phyloP scores from a whole-genome alignment of 2,329 filamentous ascomycete species.

The Colletotrichum euphorbiae region DNA sequence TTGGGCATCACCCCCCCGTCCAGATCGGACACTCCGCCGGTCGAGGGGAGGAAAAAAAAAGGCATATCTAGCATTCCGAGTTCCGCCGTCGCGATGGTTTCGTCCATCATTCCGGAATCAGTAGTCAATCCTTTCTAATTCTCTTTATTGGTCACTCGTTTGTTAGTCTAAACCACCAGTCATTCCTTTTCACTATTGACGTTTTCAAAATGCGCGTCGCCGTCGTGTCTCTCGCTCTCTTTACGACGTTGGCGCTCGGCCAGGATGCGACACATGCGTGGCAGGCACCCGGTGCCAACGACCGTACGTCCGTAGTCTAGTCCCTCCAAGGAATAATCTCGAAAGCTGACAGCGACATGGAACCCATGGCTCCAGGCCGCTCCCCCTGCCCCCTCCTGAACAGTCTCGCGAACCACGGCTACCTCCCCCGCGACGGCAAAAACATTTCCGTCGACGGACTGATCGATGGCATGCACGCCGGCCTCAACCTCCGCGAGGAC shows the following conservation, averaged over 20 bases:
- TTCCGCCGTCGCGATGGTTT: not conserved
- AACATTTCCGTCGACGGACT: constrained; percentile 42
- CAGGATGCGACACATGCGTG: constrained; percentile 19
- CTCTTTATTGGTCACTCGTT: not conserved
- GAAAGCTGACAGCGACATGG: not conserved
- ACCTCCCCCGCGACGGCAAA: constrained; percentile 43
- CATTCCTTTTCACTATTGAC: not conserved
- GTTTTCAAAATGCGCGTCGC: not conserved
- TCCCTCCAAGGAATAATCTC: no score
- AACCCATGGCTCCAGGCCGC: not conserved
- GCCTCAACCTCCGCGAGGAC: constrained; percentile 37
- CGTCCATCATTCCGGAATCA: not conserved
- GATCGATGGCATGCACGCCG: constrained; percentile 33
- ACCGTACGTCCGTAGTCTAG: not conserved
- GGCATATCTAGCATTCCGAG: constrained; percentile 25
- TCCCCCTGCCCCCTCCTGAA: constrained; percentile 43
- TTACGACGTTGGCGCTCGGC: constrained; percentile 2
- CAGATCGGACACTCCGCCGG: constrained; percentile 9
- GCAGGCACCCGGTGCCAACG: constrained; percentile 9
- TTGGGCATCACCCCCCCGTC: not conserved
- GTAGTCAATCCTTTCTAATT: not conserved
- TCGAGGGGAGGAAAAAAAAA: not conserved
- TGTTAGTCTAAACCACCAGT: constrained; percentile 5
- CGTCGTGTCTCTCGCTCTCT: not conserved
- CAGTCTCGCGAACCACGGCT: constrained; percentile 46